Evolutionary conservation across 331 rosid species (phyloP), one percentile per base, ranked within the genome.

Genomic region (Rosa hybrid): DNA sequence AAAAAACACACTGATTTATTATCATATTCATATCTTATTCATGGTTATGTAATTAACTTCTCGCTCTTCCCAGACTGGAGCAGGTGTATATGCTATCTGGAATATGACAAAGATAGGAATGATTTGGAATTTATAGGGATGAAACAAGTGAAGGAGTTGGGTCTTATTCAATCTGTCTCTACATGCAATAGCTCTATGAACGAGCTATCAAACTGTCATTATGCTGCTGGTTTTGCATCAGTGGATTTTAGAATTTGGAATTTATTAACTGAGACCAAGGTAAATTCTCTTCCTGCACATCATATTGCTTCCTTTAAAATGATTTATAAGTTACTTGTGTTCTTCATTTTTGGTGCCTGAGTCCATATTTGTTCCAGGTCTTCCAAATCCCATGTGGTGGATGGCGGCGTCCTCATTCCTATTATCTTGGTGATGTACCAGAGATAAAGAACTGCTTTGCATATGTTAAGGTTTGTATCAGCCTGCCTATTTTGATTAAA

Each of bases 401-500:
- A 82, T 95, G 99, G 99, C 91, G 99, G 50, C 96, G 99, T 41
- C 98, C 97, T 56, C 94, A 95, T 89, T 89, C 98, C 76, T 84
- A 84, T 84, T 91, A 87, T 90, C 89, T 93, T 74, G 99, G 99
- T 80, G 94, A 89, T 81, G 76, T 90, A 67, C 96, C 98, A 51
- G 98, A 95, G 88, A 84, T 86, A 80, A 89, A 81, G 85, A 89
- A 88, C 80, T 91, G 98, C 81, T 93, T 95, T 88, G 96, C 99
- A 77, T 95, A 89, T 83, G 96, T 95, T 71, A 95, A 95, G 98
- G 99, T 95, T 78, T n/a, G 70, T 74, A 45, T 75, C 76, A 74
- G 70, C 57, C 80, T 8, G 44, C 48, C 20, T 68, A 38, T 75
- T 68, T 68, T 12, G 64, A 45, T 12, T 38, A 23, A 17, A 8